Evolutionary conservation across 176 grass and related monocot species (phyloP).

Genomic region (Cenchrus purpureus): DNA sequence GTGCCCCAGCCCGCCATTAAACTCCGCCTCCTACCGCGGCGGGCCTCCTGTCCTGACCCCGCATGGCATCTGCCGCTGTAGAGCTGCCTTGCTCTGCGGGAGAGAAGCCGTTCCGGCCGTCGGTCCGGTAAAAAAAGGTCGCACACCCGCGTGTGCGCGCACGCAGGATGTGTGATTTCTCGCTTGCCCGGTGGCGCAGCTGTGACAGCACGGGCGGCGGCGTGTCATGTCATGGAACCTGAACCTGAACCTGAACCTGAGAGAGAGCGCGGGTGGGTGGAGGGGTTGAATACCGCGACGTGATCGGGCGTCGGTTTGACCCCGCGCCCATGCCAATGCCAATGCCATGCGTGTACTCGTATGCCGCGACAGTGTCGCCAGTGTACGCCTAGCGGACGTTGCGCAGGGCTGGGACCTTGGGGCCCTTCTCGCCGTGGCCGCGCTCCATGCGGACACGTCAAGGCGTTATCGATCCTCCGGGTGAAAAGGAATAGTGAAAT

Average conservation of each 20-base stretch:
- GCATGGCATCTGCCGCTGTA: not conserved
- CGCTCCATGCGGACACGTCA: not conserved
- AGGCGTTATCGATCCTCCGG: not conserved
- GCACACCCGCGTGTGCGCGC: not conserved
- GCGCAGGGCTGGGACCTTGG: not conserved
- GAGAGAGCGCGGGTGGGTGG: not conserved
- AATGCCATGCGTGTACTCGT: not conserved
- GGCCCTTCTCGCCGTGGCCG: not conserved
- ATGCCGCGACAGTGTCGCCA: not conserved
- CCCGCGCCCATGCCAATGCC: not conserved
- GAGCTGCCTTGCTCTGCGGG: not conserved
- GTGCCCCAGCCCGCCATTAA: not conserved
- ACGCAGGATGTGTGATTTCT: constrained; percentile 16
- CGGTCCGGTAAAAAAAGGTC: not conserved
- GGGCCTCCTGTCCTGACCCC: not conserved
- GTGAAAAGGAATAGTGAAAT: too few species aligned
- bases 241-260: not conserved
- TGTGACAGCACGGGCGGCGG: not conserved
- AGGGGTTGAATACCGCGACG: constrained; percentile 27
- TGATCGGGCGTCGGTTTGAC: constrained; percentile 13
- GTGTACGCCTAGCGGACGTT: not conserved
- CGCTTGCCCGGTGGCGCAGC: not conserved
- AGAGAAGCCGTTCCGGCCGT: not conserved
- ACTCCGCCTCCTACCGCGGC: constrained; percentile 18
- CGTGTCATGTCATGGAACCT: not conserved